Percentiles rank a stretch among this genome's conserved stretches.
Evolutionary conservation across 2,329 filamentous ascomycete genomes (phyloP).

Genomic region (Pyrenochaeta sp.): DNA sequence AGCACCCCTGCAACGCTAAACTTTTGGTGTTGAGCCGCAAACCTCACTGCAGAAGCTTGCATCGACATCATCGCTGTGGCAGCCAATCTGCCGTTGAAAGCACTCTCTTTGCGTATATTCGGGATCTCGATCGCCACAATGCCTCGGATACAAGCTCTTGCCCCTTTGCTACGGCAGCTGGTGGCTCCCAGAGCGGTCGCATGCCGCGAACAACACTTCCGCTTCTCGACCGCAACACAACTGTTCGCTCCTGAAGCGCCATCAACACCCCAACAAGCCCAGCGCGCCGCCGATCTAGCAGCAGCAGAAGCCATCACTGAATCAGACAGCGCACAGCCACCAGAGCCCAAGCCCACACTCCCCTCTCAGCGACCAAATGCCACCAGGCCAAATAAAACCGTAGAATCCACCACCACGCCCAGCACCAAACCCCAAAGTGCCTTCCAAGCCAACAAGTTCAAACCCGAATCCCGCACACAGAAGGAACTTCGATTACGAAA

Average conservation of each 20-base stretch:
- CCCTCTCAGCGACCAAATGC: conserved; percentile 22
- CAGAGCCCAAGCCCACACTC: conserved; percentile 31
- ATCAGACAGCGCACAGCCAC: conserved; percentile 41
- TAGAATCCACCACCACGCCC: conserved; percentile 7
- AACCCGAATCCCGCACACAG: conserved; percentile 11
- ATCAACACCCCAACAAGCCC: conserved; percentile 43
- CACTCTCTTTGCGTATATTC: background rate
- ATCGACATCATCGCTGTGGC: conserved; percentile 5
- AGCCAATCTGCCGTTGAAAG: background rate
- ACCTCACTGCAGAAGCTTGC: conserved; percentile 18
- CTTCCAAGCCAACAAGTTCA: conserved; percentile 8
- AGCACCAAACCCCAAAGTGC: conserved; percentile 4
- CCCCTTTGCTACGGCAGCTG: conserved; percentile 53
- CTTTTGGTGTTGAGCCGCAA: conserved; percentile 43
- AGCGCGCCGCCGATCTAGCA: conserved; percentile 42
- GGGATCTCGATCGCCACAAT: conserved; percentile 27
- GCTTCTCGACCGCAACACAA: conserved; percentile 50
- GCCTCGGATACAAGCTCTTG: conserved; percentile 46
- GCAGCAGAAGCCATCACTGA: conserved; percentile 46
- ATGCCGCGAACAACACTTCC: conserved; percentile 51
- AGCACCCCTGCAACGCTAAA: conserved; percentile 46
- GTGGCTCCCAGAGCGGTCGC: conserved; percentile 47
- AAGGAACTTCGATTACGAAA: background rate
- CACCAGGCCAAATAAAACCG: conserved; percentile 4
- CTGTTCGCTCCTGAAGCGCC: conserved; percentile 33